Evolutionary conservation across 345 rosid species (phyloP), one percentile per base, ranked within the genome.

Genomic region (Eucalyptus victrix): DNA sequence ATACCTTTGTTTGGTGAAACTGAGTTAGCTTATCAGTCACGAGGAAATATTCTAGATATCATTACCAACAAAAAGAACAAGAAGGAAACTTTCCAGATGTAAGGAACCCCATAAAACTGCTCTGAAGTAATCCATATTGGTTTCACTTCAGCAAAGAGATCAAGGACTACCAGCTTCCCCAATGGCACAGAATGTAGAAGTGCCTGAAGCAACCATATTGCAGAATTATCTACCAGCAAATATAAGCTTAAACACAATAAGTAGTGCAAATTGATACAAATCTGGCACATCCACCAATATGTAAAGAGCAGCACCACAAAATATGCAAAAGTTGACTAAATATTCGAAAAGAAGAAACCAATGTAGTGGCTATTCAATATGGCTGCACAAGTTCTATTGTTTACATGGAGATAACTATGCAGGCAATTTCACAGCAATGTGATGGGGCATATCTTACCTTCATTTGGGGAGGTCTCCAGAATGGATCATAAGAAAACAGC

Each of bases 381-480:
- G 83, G 83, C 47, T 37, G 30, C 83, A 76, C 83, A 21, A 37
- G 83, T 76, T 76, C 45, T 40, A 21, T 37, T 76, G 16, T 40
- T 40, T 76, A 37, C 30, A 37, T 21, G 83, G 83, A 76, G 47
- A 76, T 40, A 19, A 9, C 83, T 37, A 12, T 76, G 83, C 83
- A 21, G 47, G 47, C 85, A 76, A 76, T 76, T 40, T 76, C 17
- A 21, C 85, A 21, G 85, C 47, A 76, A 40, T 40, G 28, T 76
- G 47, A 88, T 85, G 86, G 89, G 86, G 60, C 18, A 58, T 50
- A 88, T 51, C 91, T 58, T 60, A 96, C 97, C 96, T 95, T 96
- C 96, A 93, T 94, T 92, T 96, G 96, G 67, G 95, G 94, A 89
- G 96, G 97, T 92, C 93, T 93, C 96, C 97, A 96, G 90, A 96